Base-by-base conservation (phyloP, 495 filamentous ascomycete genomes). In the Letharia lupina region DNA sequence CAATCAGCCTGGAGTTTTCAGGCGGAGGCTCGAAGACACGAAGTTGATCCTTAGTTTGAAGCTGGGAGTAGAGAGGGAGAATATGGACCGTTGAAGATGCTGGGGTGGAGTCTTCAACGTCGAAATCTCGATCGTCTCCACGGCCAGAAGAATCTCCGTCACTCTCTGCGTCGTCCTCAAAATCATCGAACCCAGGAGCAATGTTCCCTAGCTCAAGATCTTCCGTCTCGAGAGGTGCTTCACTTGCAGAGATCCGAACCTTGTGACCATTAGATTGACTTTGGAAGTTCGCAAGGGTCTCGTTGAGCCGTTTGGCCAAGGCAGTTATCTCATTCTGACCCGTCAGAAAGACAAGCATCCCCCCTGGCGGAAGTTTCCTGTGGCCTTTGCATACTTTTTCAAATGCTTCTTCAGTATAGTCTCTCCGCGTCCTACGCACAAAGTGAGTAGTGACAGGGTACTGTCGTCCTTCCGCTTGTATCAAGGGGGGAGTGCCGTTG, bases 281-380 rank as follows among this genome's bases (percentile, higher is more conserved):
- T 65, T 81, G 75, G 10, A 84, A 83, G 28, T 84, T 79, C 47
- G 80, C 83, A 70, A 95, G 94, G 7, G 85, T 79, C 65, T 88
- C 80, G 72, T 88, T 91, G 54, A 99, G 75, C 63, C 82, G 83
- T 73, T 91, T 93, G 59, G 87, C 85, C 9, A 99, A 80, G 33
- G 85, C 82, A 37, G 79, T 80, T 70, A 99, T 98, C 71, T 99
- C 95, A 64, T 89, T 89, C 72, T 96, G 91, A 13, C 95, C 92
- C 15, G 95, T 99, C 63, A 99, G 77, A 70, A 99, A 99, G 15
- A 99, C 93, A 60, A 99, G 84, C 75, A 99, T 90, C 37, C 89
- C 91, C 45, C 95, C 95, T 11, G 90, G 86, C 41, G 95, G 95
- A 9, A 99, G 83, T 70, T 96, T 96, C 48, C 84, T 84, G 74